These are phyloP conservation scores for Penicillium odoratum DNA, from an alignment of 495 filamentous ascomycete species.

Conservation along the genomic window DNA sequence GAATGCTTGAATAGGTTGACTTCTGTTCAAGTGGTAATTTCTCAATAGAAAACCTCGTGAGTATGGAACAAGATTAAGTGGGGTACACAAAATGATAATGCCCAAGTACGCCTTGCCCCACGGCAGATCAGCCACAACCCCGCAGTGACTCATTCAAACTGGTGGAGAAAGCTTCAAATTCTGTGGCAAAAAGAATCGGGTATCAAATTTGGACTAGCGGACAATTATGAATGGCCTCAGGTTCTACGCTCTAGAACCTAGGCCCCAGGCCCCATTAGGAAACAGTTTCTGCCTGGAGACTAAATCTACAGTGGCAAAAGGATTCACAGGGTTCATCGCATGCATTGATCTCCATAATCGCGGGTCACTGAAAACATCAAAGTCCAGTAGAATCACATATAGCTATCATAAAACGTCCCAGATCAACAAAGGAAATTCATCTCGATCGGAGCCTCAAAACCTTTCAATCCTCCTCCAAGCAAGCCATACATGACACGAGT, in stretches of 20 bases:
- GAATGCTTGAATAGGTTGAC: too few species aligned
- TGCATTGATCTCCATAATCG: background rate
- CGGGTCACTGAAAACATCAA: background rate
- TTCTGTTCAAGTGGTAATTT: too few species aligned
- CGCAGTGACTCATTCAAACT: slow-evolving; percentile 2
- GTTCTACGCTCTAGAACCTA: too few species aligned
- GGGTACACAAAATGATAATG: too few species aligned
- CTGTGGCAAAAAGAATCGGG: background rate
- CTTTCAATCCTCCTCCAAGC: background rate
- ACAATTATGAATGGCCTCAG: background rate
- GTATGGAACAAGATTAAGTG: too few species aligned
- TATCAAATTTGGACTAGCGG: background rate
- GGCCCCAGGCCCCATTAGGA: background rate
- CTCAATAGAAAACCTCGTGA: too few species aligned
- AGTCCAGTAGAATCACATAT: background rate
- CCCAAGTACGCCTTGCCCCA: slow-evolving; percentile 1
- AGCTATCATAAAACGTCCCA: background rate
- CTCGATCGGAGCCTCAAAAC: background rate
- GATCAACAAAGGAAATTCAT: background rate
- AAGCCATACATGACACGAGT: background rate
- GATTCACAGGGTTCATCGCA: background rate
- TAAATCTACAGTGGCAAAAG: background rate
- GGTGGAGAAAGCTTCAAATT: background rate
- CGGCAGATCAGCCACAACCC: slow-evolving; percentile 1
- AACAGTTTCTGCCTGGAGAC: background rate